These are phyloP conservation scores for Aureobasidium mangrovei DNA, from an alignment of 2,329 filamentous ascomycete genomes.

Conservation along the genomic window DNA sequence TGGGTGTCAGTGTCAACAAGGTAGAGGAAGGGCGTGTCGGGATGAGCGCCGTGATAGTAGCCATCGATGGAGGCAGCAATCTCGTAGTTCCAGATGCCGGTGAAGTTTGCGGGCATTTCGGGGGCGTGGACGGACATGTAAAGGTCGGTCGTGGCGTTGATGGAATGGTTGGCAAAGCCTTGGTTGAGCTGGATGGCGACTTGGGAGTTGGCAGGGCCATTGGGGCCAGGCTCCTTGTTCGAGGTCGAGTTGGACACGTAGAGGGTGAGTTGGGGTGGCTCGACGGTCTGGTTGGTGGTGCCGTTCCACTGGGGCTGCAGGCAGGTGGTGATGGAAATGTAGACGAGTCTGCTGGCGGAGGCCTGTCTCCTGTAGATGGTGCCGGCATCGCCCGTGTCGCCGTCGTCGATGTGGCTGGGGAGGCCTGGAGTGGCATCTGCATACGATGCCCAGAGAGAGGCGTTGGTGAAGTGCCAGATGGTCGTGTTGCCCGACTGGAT, in stretches of 20 bases:
- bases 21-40: slow-evolving; percentile 51
- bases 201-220: slow-evolving; percentile 30
- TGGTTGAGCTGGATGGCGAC: slow-evolving; percentile 47
- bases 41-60: slow-evolving; percentile 60
- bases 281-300: slow-evolving; percentile 35
- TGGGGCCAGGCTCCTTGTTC: slow-evolving; percentile 59
- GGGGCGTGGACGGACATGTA: slow-evolving; percentile 71
- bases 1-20: slow-evolving; percentile 79
- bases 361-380: slow-evolving; percentile 19
- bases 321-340: slow-evolving; percentile 81
- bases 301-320: slow-evolving; percentile 56
- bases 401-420: slow-evolving; percentile 20
- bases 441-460: slow-evolving; percentile 42
- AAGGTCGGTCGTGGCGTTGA: slow-evolving; percentile 56
- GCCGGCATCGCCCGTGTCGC: slow-evolving; percentile 8
- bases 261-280: slow-evolving; percentile 60
- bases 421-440: slow-evolving; percentile 22
- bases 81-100: slow-evolving; percentile 67
- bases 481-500: slow-evolving; percentile 54
- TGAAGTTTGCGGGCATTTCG: slow-evolving; percentile 49
- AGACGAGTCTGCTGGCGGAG: slow-evolving; percentile 47
- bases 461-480: slow-evolving; percentile 55
- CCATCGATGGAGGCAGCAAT: slow-evolving; percentile 74
- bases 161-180: slow-evolving; percentile 59
- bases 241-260: slow-evolving; percentile 59